Evolutionary conservation across 2,329 filamentous ascomycete species (phyloP), one percentile per base, ranked within the genome.

Genomic region (Ophiostoma fasciatum): DNA sequence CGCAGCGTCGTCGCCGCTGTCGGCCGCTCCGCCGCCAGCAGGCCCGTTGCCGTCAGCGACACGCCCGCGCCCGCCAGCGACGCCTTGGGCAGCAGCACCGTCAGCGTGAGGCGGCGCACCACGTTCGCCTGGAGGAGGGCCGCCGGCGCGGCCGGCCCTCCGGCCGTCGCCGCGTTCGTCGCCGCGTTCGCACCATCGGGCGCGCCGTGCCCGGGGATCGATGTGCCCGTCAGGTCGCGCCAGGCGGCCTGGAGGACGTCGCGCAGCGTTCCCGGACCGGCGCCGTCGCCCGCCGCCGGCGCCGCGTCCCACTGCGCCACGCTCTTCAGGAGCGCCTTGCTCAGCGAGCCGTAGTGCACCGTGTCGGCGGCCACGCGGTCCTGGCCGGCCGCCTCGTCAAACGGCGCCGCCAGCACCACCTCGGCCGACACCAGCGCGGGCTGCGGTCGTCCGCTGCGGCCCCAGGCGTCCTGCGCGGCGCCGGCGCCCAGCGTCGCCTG

Each of bases 261-360:
- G n/a, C 42, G 29, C 31, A 51, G 36, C 22, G 33, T 14, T 15
- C 12, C 7, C 10, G 26, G 39, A 14, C 42, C 32, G 22, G 52
- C 51, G 3, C 54, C 31, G 55, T 46, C 20, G 50, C 47, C 17
- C 26, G n/a, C n/a, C 14, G 11, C 14, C 29, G 45, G 35, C 12
- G 20, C 13, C 25, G 15, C 37, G 10, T 29, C 15, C 27, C 39
- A 42, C 21, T 19, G 3, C 23, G 34, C 42, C 26, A 76, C 49
- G 11, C 58, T 59, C 18, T 55, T 53, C 22, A 78, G 57, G 12
- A 85, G 62, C 0, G 63, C 62, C 56, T 84, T 83, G 58, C 73
- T 76, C 12, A 85, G 62, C 9, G 60, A 64, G 2, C 81, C 80
- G 49, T 87, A 87, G 57, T 87, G 78, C 18, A 84, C 71, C 3